A percentile compares a stretch with the other conserved stretches of the same genome.
These are phyloP conservation scores for Hypsizygus ulmarius DNA, from an alignment of 1,284 basidiomycete genomes.

Conservation along the genomic window DNA sequence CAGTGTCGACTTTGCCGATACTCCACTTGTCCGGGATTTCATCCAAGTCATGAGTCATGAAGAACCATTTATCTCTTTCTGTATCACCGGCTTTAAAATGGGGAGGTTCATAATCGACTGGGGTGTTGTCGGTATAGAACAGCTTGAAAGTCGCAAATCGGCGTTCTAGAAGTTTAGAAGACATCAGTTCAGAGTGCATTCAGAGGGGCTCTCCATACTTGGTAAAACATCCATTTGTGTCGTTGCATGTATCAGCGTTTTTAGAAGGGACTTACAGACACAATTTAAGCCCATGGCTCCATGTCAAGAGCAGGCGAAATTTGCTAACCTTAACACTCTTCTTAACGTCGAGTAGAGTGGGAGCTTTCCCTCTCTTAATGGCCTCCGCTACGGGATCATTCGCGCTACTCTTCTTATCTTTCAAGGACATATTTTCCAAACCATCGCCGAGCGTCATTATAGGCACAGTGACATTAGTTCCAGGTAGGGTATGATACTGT, in stretches of 20 bases:
- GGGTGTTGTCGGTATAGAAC: constrained; percentile 74
- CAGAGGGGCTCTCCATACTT: constrained; percentile 40
- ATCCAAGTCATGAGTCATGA: constrained; percentile 65
- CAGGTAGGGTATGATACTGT: constrained; percentile 62
- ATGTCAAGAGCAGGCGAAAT: neutral
- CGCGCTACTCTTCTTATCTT: constrained; percentile 34
- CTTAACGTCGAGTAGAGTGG: constrained; percentile 72
- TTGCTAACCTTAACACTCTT: constrained; percentile 61
- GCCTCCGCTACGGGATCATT: constrained; percentile 58
- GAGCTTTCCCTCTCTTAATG: constrained; percentile 51
- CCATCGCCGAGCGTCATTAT: constrained; percentile 67
- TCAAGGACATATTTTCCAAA: constrained; percentile 48
- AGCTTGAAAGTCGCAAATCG: constrained; percentile 83
- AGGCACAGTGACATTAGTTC: constrained; percentile 52
- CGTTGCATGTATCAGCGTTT: constrained; percentile 71
- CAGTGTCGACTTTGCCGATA: constrained; percentile 64
- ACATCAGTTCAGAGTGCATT: neutral
- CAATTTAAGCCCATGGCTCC: neutral
- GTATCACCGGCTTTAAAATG: constrained; percentile 67
- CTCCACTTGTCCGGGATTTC: constrained; percentile 71
- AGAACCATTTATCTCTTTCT: constrained; percentile 70
- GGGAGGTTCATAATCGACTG: constrained; percentile 74
- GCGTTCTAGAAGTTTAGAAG: constrained; percentile 45
- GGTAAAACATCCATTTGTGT: constrained; percentile 76
- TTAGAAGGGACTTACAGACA: constrained; percentile 56